These are phyloP conservation scores for Podosphaera aphanis DNA, from an alignment of 2,329 filamentous ascomycete genomes.

Conservation along the genomic window DNA sequence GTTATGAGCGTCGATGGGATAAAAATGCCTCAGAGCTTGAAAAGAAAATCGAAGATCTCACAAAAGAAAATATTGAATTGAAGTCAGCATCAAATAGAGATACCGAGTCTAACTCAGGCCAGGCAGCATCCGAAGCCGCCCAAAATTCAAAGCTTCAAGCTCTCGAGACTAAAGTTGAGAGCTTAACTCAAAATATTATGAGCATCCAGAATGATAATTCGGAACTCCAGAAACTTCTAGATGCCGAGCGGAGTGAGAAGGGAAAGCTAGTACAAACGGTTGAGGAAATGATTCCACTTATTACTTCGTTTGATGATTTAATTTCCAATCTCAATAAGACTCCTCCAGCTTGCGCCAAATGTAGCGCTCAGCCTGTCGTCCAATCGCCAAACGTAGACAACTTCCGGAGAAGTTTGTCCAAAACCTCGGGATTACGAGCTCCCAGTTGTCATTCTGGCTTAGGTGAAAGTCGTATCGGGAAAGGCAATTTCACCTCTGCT, in stretches of 20 bases:
- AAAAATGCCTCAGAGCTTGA: slow-evolving; percentile 69
- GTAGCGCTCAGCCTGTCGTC: slow-evolving; percentile 8
- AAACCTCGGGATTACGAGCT: slow-evolving; percentile 34
- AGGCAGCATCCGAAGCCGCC: slow-evolving; percentile 37
- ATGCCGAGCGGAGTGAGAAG: slow-evolving; percentile 60
- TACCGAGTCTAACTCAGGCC: slow-evolving; percentile 18
- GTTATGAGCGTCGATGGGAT: slow-evolving; percentile 70
- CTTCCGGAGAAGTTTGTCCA: slow-evolving; percentile 30
- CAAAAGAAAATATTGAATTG: slow-evolving; percentile 53
- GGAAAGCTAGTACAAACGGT: slow-evolving; percentile 60
- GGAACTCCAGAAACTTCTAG: slow-evolving; percentile 38
- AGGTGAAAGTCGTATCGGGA: slow-evolving; percentile 24
- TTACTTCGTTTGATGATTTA: slow-evolving; percentile 19
- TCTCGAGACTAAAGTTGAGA: slow-evolving; percentile 49
- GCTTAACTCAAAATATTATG: slow-evolving; percentile 47
- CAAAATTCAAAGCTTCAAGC: slow-evolving; percentile 65
- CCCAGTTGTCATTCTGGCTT: slow-evolving; percentile 24
- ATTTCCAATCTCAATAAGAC: slow-evolving; percentile 12
- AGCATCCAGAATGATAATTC: slow-evolving; percentile 49
- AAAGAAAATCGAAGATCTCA: slow-evolving; percentile 40
- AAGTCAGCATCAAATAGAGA: slow-evolving; percentile 33
- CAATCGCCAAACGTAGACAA: slow-evolving; percentile 21
- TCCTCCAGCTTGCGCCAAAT: slow-evolving; percentile 9
- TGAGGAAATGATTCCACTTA: slow-evolving; percentile 64
- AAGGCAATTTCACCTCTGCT: slow-evolving; percentile 12